Base-by-base conservation (phyloP, 352 stramenopile species). In the Globisporangium paroecandrum region DNA sequence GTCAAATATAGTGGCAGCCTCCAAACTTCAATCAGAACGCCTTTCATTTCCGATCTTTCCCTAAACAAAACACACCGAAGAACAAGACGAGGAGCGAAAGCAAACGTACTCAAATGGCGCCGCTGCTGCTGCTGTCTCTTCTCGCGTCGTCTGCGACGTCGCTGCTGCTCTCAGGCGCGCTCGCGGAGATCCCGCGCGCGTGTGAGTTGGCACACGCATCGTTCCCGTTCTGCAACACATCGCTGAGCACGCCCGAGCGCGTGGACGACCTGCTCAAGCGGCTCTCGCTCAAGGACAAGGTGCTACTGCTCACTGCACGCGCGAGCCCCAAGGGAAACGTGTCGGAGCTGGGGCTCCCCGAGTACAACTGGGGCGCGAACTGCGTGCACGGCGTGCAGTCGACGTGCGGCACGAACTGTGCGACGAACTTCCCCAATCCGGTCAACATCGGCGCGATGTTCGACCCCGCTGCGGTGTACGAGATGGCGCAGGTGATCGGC, bases 351-450 rank as follows among this genome's bases (percentile, higher is more conserved):
- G 89, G 82, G 0, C 60, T 98, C 4, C 93, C 90, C 4, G 82
- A 91, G 60, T 98, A 98, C 80, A 86, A 97, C 72, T 98, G 93
- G 91, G 97, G 94, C 34, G 94, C 87, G 58, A 97, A 98, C 75
- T 97, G 87, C 54, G 85, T 98, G 10, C 95, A 98, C 64, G 95
- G 94, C 29, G 82, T 98, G 59, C 92, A 91, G 69, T 89, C 86
- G 24, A 98, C 90, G 22, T 89, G 80, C 72, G 77, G 79, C 61
- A 75, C 80, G 56, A 71, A 88, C 66, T 90, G 78, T 69, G 83
- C 95, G 25, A 99, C 96, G 36, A 89, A 73, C 53, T 99, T 98
- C 75, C 91, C 94, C 7, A 93, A 97, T 49, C 89, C 94, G 1
- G 85, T 97, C 38, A 95, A 93, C 56, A 69, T 98, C 9, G 92